Base-by-base conservation (phyloP, 345 rosid genomes). In the Rhizophora apiculata region DNA sequence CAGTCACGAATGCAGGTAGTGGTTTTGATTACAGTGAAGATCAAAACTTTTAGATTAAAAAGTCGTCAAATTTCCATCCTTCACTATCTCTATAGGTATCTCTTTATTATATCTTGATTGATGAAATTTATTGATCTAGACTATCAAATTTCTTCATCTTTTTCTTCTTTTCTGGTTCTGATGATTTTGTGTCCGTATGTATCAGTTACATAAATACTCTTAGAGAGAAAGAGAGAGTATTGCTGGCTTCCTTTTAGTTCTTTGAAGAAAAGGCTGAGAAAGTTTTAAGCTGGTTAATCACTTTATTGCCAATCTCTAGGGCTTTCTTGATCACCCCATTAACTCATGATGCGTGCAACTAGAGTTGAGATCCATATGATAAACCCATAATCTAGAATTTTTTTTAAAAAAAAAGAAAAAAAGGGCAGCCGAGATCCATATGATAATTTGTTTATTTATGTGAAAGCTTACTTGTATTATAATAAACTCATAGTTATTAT, bases 1-100 rank as follows among this genome's bases (percentile, higher is more conserved):
- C 69, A 72, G 74, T 75, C 73, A 76, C 79, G 68, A 82, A 80
- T 78, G 83, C 81, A 76, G 73, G 76, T 76, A 84, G 74, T 1
- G 63, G 24, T 81, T 76, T 71, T 66, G 82, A 76, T 78, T 75
- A 78, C 73, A 76, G 68, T 58, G 75, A 72, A 64, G 79, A 73
- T 62, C 65, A 74, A 54, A 59, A 21, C 57, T 26, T 51, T 26
- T 51, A 79, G 62, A 66, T 71, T 67, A 68, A 76, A 59, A 56
- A 69, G 67, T 65, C 64, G 20, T 30, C 21, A 61, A 62, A 68
- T 49, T 15, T 8, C 21, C 70, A 69, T 65, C 69, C 48, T 60
- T 29, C 37, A 34, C 37, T 34, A 1, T 34, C 24, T 51, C 64
- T 64, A 68, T 59, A 48, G 68, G 71, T 68, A 63, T 51, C 32